phyloP scores from a whole-genome alignment of 345 rosid species.

The Rhodomyrtus tomentosa region DNA sequence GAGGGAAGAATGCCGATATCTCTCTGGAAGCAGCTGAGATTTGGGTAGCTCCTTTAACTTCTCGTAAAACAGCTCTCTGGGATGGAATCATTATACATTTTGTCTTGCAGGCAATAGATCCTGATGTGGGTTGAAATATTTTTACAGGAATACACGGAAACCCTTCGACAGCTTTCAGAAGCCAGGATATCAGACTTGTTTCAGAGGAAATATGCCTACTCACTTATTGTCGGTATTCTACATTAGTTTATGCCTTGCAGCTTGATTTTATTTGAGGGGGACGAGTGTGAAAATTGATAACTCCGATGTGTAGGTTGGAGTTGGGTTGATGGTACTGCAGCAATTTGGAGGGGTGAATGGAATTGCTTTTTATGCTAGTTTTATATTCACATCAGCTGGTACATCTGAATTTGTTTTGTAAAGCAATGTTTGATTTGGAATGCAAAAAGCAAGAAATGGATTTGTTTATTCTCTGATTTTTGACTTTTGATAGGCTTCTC shows the following conservation, averaged over 20 bases:
- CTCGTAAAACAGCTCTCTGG: background rate
- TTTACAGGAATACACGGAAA: slow-evolving; percentile 24
- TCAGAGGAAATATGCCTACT: slow-evolving; percentile 28
- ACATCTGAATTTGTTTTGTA: background rate
- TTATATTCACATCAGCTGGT: slow-evolving; percentile 35
- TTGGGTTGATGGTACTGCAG: slow-evolving; percentile 73
- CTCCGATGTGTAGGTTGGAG: slow-evolving; percentile 20
- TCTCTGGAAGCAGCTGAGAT: slow-evolving; percentile 33
- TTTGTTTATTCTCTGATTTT: background rate
- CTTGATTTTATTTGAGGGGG: background rate
- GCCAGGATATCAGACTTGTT: slow-evolving; percentile 22
- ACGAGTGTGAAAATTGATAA: background rate
- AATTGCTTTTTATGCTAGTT: slow-evolving; percentile 23
- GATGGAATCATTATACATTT: background rate
- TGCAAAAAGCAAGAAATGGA: background rate
- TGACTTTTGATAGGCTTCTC: slow-evolving; percentile 45
- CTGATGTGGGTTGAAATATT: background rate
- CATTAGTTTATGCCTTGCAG: background rate
- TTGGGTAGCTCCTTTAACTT: slow-evolving; percentile 10
- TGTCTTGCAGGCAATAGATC: background rate
- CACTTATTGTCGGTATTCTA: slow-evolving; percentile 17
- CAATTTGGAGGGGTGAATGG: slow-evolving; percentile 68
- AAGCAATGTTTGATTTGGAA: background rate
- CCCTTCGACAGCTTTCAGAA: slow-evolving; percentile 14
- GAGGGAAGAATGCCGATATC: slow-evolving; percentile 27